phyloP scores from a whole-genome alignment of 1,284 basidiomycete genomes.

The Hymenochaete sp. region DNA sequence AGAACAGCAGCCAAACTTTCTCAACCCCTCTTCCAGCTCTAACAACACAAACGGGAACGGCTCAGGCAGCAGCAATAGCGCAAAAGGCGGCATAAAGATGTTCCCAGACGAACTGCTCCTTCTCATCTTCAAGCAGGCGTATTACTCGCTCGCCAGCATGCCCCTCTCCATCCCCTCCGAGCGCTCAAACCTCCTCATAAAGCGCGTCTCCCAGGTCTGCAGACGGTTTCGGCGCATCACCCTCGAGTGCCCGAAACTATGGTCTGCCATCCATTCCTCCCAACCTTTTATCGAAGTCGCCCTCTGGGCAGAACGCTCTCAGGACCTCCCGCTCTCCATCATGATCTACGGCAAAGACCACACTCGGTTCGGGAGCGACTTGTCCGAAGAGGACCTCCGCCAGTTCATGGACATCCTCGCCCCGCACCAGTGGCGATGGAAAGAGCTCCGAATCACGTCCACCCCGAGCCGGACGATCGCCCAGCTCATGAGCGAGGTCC shows the following conservation, averaged over 20 bases:
- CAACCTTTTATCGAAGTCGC: slow-evolving; percentile 7
- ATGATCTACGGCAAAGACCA: slow-evolving; percentile 11
- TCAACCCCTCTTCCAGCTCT: too few species aligned
- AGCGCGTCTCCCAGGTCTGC: slow-evolving; percentile 9
- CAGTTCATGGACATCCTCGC: slow-evolving; percentile 9
- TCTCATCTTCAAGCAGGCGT: slow-evolving; percentile 7
- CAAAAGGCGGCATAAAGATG: slow-evolving; percentile 3
- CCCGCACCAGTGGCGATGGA: slow-evolving; percentile 7
- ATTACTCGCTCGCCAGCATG: slow-evolving; percentile 4
- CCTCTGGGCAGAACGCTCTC: slow-evolving; percentile 6
- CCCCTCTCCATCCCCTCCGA: slow-evolving; percentile 7
- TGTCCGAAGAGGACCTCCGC: slow-evolving; percentile 9
- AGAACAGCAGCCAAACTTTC: background rate
- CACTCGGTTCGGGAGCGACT: slow-evolving; percentile 9
- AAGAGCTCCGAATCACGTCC: slow-evolving; percentile 9
- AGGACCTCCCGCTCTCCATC: slow-evolving; percentile 2
- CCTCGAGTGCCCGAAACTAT: slow-evolving; percentile 7
- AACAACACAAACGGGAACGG: too few species aligned
- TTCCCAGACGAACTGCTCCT: slow-evolving; percentile 10
- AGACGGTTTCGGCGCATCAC: slow-evolving; percentile 5
- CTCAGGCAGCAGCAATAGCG: too few species aligned
- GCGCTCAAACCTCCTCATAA: slow-evolving; percentile 11
- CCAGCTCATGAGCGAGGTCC: slow-evolving; percentile 11
- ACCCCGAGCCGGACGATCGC: slow-evolving; percentile 11
- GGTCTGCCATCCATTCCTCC: slow-evolving; percentile 7